Evolutionary conservation across 768 basidiomycete species (phyloP).

Genomic region (Rhizopogon roseolus): DNA sequence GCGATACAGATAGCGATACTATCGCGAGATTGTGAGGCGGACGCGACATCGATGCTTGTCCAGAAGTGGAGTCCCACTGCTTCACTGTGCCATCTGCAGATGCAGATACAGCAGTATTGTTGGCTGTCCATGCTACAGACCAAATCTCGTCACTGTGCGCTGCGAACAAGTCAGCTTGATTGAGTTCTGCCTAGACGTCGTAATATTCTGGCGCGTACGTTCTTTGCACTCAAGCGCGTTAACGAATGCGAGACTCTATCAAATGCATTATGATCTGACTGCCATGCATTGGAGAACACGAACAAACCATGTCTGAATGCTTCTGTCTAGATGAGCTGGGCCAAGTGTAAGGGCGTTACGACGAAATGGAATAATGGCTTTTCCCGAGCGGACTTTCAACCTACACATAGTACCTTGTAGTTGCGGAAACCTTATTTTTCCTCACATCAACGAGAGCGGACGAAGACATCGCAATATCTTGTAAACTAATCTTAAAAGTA

Average conservation of each 20-base stretch:
- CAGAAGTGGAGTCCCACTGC: constrained; percentile 65
- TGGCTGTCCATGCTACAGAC: constrained; percentile 69
- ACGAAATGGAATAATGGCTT: constrained; percentile 26
- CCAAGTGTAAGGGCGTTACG: neutral
- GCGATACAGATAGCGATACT: constrained; percentile 71
- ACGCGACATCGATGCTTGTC: constrained; percentile 55
- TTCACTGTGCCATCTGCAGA: constrained; percentile 78
- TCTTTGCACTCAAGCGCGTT: constrained; percentile 73
- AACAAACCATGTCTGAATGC: constrained; percentile 23
- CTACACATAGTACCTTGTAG: constrained; percentile 19
- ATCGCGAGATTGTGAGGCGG: constrained; percentile 82
- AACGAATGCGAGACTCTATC: constrained; percentile 67
- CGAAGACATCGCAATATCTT: constrained; percentile 64
- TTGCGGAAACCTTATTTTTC: constrained; percentile 50
- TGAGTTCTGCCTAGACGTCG: neutral
- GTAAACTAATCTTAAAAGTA: constrained; percentile 34
- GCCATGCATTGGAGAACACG: constrained; percentile 2
- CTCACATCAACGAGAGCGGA: constrained; percentile 93
- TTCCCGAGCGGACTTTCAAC: constrained; percentile 54
- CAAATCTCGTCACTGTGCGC: constrained; percentile 79
- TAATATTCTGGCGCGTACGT: constrained; percentile 43
- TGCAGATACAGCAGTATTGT: constrained; percentile 60
- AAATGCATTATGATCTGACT: constrained; percentile 16
- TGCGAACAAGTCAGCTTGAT: constrained; percentile 30
- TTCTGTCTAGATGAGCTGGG: neutral